A percentile compares a stretch with the other conserved stretches of the same genome.
phyloP scores from a whole-genome alignment of 2,329 filamentous ascomycete species.

The Ascochyta pisi region DNA sequence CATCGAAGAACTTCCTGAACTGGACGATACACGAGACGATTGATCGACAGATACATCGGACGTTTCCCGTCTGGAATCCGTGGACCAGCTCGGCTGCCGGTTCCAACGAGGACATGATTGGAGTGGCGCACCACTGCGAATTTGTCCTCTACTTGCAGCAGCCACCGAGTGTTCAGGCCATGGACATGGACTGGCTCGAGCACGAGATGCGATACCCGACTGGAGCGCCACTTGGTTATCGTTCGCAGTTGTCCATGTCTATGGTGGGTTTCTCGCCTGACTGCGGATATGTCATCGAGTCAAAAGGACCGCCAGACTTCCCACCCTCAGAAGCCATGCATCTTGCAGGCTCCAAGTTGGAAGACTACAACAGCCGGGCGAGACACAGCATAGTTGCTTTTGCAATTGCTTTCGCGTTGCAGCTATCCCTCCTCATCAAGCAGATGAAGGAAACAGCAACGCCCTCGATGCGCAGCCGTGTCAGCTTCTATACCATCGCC shows the following conservation, averaged over 20 bases:
- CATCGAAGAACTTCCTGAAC: slow-evolving; percentile 67
- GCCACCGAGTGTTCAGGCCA: slow-evolving; percentile 28
- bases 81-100: slow-evolving; percentile 77
- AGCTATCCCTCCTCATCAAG: slow-evolving; percentile 64
- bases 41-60: slow-evolving; percentile 67
- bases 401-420: slow-evolving; percentile 56
- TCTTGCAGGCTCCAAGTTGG: slow-evolving; percentile 63
- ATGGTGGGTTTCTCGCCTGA: slow-evolving; percentile 70
- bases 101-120: slow-evolving; percentile 61
- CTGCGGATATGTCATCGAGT: slow-evolving; percentile 70
- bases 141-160: slow-evolving; percentile 86
- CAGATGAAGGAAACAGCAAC: slow-evolving; percentile 71
- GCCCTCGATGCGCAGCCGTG: slow-evolving; percentile 67
- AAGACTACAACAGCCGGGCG: slow-evolving; percentile 61
- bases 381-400: slow-evolving; percentile 62
- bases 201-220: slow-evolving; percentile 66
- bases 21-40: slow-evolving; percentile 73
- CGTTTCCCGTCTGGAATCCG: slow-evolving; percentile 64
- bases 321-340: slow-evolving; percentile 60
- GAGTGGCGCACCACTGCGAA: slow-evolving; percentile 83
- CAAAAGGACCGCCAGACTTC: slow-evolving; percentile 64
- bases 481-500: slow-evolving; percentile 69
- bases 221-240: slow-evolving; percentile 60
- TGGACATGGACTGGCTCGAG: slow-evolving; percentile 61
- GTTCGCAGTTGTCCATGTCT: slow-evolving; percentile 64